These are phyloP conservation scores for Trichosporon sp. DNA, from an alignment of 1,284 basidiomycete species.

Conservation along the genomic window DNA sequence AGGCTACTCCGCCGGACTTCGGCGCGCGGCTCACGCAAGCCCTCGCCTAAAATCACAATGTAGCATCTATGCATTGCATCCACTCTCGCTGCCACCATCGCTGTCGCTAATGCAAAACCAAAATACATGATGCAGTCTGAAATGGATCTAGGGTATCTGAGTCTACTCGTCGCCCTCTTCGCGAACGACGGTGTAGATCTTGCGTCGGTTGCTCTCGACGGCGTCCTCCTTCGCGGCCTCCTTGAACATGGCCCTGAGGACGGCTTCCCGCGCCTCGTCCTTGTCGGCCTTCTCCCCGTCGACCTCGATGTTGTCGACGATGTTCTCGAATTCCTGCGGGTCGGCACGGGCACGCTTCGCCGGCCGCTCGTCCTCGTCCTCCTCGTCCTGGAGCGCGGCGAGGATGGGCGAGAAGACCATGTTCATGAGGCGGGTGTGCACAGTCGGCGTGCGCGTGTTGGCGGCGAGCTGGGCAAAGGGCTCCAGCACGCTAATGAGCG, in stretches of 20 bases:
- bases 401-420: conserved; percentile 46
- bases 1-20: background rate
- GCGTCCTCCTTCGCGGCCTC: conserved; percentile 74
- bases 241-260: conserved; percentile 72
- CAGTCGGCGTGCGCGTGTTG: conserved; percentile 46
- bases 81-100: background rate
- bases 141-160: conserved; percentile 34
- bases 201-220: conserved; percentile 68
- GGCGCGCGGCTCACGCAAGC: background rate
- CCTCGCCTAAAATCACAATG: conserved; percentile 2
- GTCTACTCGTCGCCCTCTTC: conserved; percentile 55
- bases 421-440: conserved; percentile 50
- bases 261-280: conserved; percentile 61
- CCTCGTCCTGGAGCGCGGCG: conserved; percentile 30
- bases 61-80: conserved; percentile 23
- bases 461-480: conserved; percentile 53
- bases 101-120: conserved; percentile 18
- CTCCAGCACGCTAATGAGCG: conserved; percentile 43
- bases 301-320: conserved; percentile 15
- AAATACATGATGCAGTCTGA: conserved; percentile 21
- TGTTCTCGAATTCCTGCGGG: conserved; percentile 10
- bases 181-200: conserved; percentile 80
- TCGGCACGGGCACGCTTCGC: conserved; percentile 31
- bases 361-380: conserved; percentile 34
- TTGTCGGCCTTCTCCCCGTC: conserved; percentile 1